Evolutionary conservation across 2,329 filamentous ascomycete genomes (phyloP), one percentile per base, ranked within the genome.

Genomic region (Alternaria alternata): DNA sequence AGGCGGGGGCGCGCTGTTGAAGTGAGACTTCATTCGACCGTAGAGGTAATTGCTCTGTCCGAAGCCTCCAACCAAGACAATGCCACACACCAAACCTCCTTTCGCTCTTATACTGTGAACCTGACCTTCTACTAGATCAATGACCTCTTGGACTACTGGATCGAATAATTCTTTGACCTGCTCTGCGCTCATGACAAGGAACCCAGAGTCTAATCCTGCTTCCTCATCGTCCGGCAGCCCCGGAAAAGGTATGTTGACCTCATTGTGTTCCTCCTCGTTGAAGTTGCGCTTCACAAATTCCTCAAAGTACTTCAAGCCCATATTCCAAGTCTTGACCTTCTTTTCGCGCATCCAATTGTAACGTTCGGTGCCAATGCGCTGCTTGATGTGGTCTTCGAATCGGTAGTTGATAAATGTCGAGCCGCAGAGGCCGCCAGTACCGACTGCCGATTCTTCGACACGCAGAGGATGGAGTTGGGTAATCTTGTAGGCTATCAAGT

Each of bases 211-310:
- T 8, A 94, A 80, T 0, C 90, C 89, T 16, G 86, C 89, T 51
- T 89, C 89, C 77, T 92, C 89, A 59, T 94, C 90, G 68, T 94
- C 91, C 0, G 91, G 85, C 3, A 93, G 79, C 1, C 91, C 91
- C 1, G 91, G 91, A 66, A 94, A 91, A 0, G 91, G 91, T 4
- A 94, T 86, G 59, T 93, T 93, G 59, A 93, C 87, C 74, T 94
- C 91, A 51, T 88, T 85, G 64, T 91, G 87, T 71, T 93, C 91
- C 47, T 92, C 90, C 69, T 91, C 89, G 73, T 91, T 90, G 74
- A 94, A 94, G 71, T 93, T 93, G 14, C 91, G 86, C 79, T 94
- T 94, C 14, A 94, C 91, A 73, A 92, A 93, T 73, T 94, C 91
- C 70, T 94, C 91, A 76, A 93, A 94, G 72, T 93, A 93, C 56